Conservation (phyloP, 495 filamentous ascomycete genomes). For the Penicillium simplicissimum region DNA sequence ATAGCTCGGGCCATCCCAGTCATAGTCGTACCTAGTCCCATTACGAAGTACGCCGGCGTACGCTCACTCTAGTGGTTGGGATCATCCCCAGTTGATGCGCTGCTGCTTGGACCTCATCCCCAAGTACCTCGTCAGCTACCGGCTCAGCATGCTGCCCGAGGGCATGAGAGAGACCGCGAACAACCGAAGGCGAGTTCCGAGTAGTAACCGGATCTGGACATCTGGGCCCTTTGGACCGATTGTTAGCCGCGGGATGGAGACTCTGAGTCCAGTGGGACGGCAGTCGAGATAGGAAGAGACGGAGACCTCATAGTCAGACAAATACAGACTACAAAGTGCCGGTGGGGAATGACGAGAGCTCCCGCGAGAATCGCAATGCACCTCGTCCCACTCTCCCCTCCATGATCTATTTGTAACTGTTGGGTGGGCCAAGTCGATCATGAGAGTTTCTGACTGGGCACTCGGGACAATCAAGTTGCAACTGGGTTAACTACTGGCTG, state of each 20-base stretch:
- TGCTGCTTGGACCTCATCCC: background rate
- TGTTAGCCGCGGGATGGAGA: conserved; percentile 9
- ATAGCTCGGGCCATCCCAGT: background rate
- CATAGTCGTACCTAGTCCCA: background rate
- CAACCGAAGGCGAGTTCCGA: conserved; percentile 17
- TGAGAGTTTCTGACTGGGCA: background rate
- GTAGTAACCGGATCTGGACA: background rate
- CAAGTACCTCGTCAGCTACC: conserved; percentile 1
- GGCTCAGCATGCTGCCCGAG: background rate
- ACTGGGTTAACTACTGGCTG: background rate
- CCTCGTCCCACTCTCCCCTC: background rate
- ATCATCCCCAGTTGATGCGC: background rate
- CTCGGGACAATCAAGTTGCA: background rate
- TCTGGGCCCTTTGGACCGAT: conserved; percentile 14
- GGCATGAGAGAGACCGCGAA: conserved; percentile 3
- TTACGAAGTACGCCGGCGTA: background rate
- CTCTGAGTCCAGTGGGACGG: background rate
- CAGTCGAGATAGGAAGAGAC: background rate
- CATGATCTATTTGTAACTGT: background rate
- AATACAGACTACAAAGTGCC: background rate
- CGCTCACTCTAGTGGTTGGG: background rate
- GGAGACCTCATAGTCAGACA: too few species aligned
- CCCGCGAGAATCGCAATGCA: background rate
- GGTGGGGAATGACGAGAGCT: background rate
- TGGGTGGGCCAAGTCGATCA: conserved; percentile 15